Evolutionary conservation across 1,139 yeast genomes (phyloP), one percentile per base, ranked within the genome.

Genomic region (Scheffersomyces lignicola): DNA sequence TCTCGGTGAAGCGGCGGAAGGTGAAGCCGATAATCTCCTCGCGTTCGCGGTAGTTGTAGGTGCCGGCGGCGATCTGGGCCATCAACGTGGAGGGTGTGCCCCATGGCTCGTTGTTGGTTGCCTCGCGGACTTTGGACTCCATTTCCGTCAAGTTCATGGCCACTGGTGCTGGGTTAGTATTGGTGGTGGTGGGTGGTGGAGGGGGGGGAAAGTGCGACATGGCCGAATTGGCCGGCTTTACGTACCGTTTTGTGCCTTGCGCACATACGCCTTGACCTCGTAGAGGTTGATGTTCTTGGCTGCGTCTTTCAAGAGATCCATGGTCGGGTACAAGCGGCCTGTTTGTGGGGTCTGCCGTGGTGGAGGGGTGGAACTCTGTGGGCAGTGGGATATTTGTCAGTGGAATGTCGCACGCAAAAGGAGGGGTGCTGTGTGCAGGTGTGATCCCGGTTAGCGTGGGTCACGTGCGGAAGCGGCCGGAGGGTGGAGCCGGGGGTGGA

Each of bases 101-200:
- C 99, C 99, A 92, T 2, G 98, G 98, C 61, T 92, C 99, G 58
- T 92, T 92, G 59, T 92, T 92, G 38, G 98, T 92, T 31, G 97
- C 97, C 60, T 92, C 97, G 44, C 98, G 80, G 14, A 89, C 98
- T 61, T 86, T 89, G 32, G 96, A 84, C 64, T 92, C 98, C 83
- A 87, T 89, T 47, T 88, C 97, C 9, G 96, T 87, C 60, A 87
- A 82, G 63, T 90, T 92, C 75, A 89, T 79, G 47, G 95, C 96
- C 27, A 88, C 74, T 65, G 44, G 22, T 24, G n/a, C 34, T 26
- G 18, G 13, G 12, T 29, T 16, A 18, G 21, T 24, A 45, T 45
- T 45, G 44, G 47, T 44, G 39, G 16, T 24, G 26, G 13, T 6
- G 6, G 11, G 13, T 6, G 9, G 6, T 27, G 35, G 11, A 29